phyloP scores from a whole-genome alignment of 176 grass and related monocot genomes.

The Zoysia japonica region DNA sequence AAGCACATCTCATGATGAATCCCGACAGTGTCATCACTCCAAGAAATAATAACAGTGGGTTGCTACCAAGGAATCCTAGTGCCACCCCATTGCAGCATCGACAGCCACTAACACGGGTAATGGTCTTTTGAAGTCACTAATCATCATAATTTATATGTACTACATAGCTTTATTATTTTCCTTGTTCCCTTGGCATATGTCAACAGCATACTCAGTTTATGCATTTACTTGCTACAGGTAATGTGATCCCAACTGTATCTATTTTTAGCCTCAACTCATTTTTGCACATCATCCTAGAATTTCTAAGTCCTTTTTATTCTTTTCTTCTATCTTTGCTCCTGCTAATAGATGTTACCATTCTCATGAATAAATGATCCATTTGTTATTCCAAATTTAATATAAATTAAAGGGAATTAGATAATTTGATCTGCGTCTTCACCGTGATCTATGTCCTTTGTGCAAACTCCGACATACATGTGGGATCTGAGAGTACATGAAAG shows the following conservation, averaged over 20 bases:
- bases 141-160: conserved; percentile 10
- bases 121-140: conserved; percentile 18
- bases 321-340: background rate
- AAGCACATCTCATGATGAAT: conserved; percentile 27
- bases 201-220: conserved; percentile 10
- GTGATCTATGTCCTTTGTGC: background rate
- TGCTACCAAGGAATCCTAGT: conserved; percentile 41
- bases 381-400: background rate
- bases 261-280: background rate
- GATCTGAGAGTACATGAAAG: background rate
- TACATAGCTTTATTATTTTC: conserved; percentile 23
- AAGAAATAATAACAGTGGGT: conserved; percentile 44
- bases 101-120: conserved; percentile 55
- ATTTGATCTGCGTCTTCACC: background rate
- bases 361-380: background rate
- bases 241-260: background rate
- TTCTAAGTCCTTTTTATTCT: background rate
- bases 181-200: conserved; percentile 9
- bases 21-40: conserved; percentile 34
- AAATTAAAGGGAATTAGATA: background rate
- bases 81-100: conserved; percentile 20
- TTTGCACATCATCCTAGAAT: background rate
- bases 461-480: background rate
- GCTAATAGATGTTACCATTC: background rate
- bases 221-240: background rate